A percentile compares a stretch with the other conserved stretches of the same genome.
Conservation (phyloP, 208 protist genomes). For the Wallacemonas sp. region DNA sequence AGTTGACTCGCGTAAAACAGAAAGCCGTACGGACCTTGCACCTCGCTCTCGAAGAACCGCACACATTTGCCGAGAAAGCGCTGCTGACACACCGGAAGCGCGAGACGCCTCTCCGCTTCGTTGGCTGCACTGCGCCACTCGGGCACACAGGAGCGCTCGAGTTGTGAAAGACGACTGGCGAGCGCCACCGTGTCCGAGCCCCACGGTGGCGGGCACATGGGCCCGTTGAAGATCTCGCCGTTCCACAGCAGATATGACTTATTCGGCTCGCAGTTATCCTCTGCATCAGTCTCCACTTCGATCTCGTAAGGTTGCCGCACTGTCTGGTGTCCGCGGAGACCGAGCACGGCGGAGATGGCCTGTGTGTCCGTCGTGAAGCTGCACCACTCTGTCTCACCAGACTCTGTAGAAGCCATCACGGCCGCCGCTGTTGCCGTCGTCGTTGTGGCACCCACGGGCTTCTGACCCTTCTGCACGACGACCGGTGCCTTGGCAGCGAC, state of each 20-base stretch:
- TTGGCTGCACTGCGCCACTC: background rate
- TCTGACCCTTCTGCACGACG: background rate
- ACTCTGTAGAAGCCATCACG: background rate
- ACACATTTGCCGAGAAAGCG: constrained; percentile 61
- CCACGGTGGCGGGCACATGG: constrained; percentile 52
- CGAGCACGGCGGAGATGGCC: constrained; percentile 61
- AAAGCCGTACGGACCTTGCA: constrained; percentile 86
- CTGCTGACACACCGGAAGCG: constrained; percentile 34
- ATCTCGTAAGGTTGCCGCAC: constrained; percentile 76
- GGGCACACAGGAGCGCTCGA: constrained; percentile 45
- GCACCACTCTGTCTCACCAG: background rate
- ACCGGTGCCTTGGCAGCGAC: background rate
- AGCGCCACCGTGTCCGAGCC: constrained; percentile 76
- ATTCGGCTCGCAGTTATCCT: constrained; percentile 23
- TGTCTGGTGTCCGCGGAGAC: constrained; percentile 45
- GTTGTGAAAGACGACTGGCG: constrained; percentile 45
- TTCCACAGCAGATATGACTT: constrained; percentile 79
- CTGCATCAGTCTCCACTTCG: constrained; percentile 33
- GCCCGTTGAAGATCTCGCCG: constrained; percentile 83
- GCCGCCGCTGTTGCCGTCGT: background rate
- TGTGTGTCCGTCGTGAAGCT: constrained; percentile 34
- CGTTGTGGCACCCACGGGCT: background rate
- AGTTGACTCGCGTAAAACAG: constrained; percentile 68
- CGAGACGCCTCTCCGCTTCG: constrained; percentile 1
- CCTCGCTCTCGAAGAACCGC: constrained; percentile 58